Base-by-base conservation (phyloP, 805 yeast species). In the Yamadazyma kitorensis region DNA sequence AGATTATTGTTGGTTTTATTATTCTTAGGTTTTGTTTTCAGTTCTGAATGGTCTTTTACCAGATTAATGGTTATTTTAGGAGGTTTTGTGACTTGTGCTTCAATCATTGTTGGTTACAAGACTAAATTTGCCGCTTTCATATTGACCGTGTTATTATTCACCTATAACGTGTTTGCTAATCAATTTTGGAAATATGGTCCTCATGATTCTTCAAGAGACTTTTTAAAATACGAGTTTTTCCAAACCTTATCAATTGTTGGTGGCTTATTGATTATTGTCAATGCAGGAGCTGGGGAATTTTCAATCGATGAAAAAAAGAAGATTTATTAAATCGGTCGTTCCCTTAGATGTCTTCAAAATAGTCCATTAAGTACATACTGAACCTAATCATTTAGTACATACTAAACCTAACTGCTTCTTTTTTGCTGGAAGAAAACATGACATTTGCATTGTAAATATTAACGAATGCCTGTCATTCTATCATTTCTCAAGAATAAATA, bases 291-390 rank as follows among this genome's bases (percentile, higher is more conserved):
- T 19, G 98, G 98, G 32, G 89, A 85, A 49, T 72, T 91, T 45
- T 85, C 95, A 17, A 67, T 91, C 39, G 98, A 91, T 55, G 97
- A 88, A 60, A 91, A 93, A 82, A 89, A 91, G 71, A 91, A 91
- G 72, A 80, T 86, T 40, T 86, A 84, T 57, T 87, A 42, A 17
- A 9, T 22, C n/a, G n/a, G n/a, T n/a, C n/a, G n/a, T n/a, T n/a
- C n/a, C n/a, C n/a, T n/a, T n/a, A n/a, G n/a, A n/a, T n/a, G n/a
- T n/a, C n/a, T n/a, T n/a, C n/a, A n/a, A n/a, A n/a, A n/a, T n/a
- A n/a, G n/a, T n/a, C n/a, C n/a, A n/a, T n/a, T n/a, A n/a, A n/a
- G n/a, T n/a, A n/a, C n/a, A n/a, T n/a, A n/a, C n/a, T n/a, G n/a
- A n/a, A n/a, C n/a, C n/a, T n/a, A n/a, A n/a, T n/a, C n/a, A n/a